A percentile compares a stretch with the other conserved stretches of the same genome.
phyloP scores from a whole-genome alignment of 441 rosid genomes.

The Biscutella laevigata region DNA sequence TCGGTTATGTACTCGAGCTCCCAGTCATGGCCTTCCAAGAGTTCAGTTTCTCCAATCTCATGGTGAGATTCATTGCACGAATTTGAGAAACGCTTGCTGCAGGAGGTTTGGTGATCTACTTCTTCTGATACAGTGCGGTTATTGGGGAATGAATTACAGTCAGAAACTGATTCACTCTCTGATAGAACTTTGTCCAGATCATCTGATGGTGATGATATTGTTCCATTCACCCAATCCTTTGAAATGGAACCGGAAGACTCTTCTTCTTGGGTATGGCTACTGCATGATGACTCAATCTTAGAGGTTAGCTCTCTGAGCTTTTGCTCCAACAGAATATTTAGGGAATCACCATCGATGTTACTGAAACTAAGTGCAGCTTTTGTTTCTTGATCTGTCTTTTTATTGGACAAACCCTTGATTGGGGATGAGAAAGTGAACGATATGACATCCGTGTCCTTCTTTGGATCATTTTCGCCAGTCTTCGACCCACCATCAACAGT shows the following conservation, averaged over 20 bases:
- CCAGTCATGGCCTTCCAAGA: slow-evolving; percentile 40
- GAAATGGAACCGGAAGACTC: slow-evolving; percentile 37
- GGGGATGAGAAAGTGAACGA: slow-evolving; percentile 92
- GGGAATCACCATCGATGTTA: slow-evolving; percentile 41
- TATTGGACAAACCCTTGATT: slow-evolving; percentile 33
- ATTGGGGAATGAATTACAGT: slow-evolving; percentile 33
- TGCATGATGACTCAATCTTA: slow-evolving; percentile 50
- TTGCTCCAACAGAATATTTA: slow-evolving; percentile 63
- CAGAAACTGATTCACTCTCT: slow-evolving; percentile 29
- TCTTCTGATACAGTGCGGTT: slow-evolving; percentile 23
- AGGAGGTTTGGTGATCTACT: slow-evolving; percentile 14
- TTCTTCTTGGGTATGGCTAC: slow-evolving; percentile 40
- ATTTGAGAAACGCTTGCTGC: slow-evolving; percentile 1
- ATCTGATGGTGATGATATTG: slow-evolving; percentile 30
- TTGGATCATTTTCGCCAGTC: slow-evolving; percentile 24
- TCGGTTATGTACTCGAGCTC: slow-evolving; percentile 48
- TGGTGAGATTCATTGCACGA: background rate
- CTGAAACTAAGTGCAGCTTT: slow-evolving; percentile 25
- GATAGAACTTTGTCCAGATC: slow-evolving; percentile 28
- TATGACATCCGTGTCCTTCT: slow-evolving; percentile 63
- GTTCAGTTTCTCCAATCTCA: slow-evolving; percentile 31
- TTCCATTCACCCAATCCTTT: slow-evolving; percentile 29
- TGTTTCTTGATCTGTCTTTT: slow-evolving; percentile 17
- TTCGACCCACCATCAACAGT: slow-evolving; percentile 31
- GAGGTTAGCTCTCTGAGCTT: slow-evolving; percentile 65